Evolutionary conservation across 2,329 filamentous ascomycete species (phyloP).

Genomic region (Fusarium sp.): DNA sequence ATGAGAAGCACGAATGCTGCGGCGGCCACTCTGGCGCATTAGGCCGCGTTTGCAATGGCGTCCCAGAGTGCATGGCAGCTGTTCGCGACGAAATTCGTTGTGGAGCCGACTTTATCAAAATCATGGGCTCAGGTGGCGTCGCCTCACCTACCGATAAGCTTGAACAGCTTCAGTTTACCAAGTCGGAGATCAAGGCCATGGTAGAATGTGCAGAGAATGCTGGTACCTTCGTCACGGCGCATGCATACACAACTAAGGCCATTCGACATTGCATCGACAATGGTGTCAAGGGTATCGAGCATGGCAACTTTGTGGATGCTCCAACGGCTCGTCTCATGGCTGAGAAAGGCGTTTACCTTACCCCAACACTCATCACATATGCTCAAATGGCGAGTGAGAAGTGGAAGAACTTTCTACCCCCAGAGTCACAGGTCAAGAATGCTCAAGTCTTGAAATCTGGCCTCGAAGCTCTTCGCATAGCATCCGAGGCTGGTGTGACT

Average conservation of each 20-base stretch:
- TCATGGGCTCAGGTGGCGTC: not conserved
- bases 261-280: slow-evolving; percentile 60
- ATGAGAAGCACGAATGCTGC: slow-evolving; percentile 56
- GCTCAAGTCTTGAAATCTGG: not conserved
- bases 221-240: not conserved
- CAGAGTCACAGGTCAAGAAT: not conserved
- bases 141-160: not conserved
- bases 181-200: not conserved
- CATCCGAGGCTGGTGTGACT: not conserved
- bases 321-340: not conserved
- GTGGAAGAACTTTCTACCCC: not conserved
- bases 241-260: slow-evolving; percentile 49
- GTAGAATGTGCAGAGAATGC: not conserved
- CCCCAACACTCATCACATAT: not conserved
- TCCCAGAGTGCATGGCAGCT: not conserved
- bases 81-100: not conserved
- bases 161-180: not conserved
- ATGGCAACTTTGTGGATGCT: not conserved
- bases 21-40: slow-evolving; percentile 49
- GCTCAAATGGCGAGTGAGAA: not conserved
- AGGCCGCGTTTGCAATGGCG: slow-evolving; percentile 45
- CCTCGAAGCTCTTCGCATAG: not conserved
- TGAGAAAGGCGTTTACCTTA: not conserved
- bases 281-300: slow-evolving; percentile 4
- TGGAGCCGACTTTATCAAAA: slow-evolving; percentile 1